phyloP scores from a whole-genome alignment of 495 filamentous ascomycete species.

The Hypoxylon fuscum region DNA sequence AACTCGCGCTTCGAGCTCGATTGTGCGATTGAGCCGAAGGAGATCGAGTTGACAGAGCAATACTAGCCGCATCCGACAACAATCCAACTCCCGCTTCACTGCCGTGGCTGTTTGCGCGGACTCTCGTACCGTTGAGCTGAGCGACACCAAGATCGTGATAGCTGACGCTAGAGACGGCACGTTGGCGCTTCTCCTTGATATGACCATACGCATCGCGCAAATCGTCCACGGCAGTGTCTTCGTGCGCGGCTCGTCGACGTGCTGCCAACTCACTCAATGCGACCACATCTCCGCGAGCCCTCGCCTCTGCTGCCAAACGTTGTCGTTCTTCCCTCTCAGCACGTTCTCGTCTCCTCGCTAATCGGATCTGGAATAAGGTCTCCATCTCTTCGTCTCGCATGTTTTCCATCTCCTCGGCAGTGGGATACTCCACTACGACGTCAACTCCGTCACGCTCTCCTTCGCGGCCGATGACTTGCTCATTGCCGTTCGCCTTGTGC shows the following conservation, averaged over 20 bases:
- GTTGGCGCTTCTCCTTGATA: constrained; percentile 69
- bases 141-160: constrained; percentile 89
- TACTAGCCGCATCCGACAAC: constrained; percentile 73
- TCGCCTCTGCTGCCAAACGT: constrained; percentile 70
- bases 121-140: constrained; percentile 84
- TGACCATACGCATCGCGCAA: constrained; percentile 74
- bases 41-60: constrained; percentile 51
- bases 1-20: constrained; percentile 52
- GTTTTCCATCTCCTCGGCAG: constrained; percentile 70
- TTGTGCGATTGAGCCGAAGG: constrained; percentile 37
- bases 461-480: constrained; percentile 88
- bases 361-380: constrained; percentile 86
- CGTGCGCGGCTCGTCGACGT: constrained; percentile 49
- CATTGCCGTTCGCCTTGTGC: constrained; percentile 70
- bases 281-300: constrained; percentile 70
- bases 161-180: constrained; percentile 81
- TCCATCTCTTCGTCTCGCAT: constrained; percentile 95
- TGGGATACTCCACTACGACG: constrained; percentile 78
- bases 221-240: constrained; percentile 52
- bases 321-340: constrained; percentile 80
- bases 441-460: constrained; percentile 94
- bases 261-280: constrained; percentile 68
- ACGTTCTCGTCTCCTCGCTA: constrained; percentile 77
- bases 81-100: constrained; percentile 80
- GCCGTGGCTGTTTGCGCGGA: constrained; percentile 82